Percentiles rank a stretch among this genome's conserved stretches.
These are phyloP conservation scores for Botryosphaeria dothidea DNA, from an alignment of 2,329 filamentous ascomycete genomes.

Conservation along the genomic window DNA sequence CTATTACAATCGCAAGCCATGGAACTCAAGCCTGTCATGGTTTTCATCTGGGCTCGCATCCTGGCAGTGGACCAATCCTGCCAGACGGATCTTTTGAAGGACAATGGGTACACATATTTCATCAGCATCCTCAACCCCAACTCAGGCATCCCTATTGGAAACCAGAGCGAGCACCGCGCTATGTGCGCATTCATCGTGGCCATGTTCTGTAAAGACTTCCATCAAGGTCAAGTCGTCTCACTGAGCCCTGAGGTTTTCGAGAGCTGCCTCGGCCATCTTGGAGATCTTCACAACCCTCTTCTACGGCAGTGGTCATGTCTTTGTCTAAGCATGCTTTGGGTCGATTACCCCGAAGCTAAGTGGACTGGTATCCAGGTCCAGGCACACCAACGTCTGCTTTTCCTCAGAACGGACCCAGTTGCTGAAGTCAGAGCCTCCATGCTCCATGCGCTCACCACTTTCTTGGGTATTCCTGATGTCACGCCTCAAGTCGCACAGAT, in stretches of 20 bases:
- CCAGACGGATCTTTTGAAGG: conserved; percentile 90
- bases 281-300: conserved; percentile 83
- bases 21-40: conserved; percentile 97
- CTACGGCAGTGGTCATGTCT: conserved; percentile 94
- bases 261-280: conserved; percentile 80
- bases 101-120: conserved; percentile 97
- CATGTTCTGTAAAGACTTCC: conserved; percentile 95
- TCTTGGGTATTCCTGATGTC: conserved; percentile 88
- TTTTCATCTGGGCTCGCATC: conserved; percentile 97
- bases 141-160: conserved; percentile 72
- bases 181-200: conserved; percentile 99
- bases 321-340: conserved; percentile 93
- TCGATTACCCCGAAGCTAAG: conserved; percentile 87
- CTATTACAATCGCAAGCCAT: conserved; percentile 90
- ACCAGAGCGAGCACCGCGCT: conserved; percentile 90
- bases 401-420: conserved; percentile 79
- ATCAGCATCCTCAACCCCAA: conserved; percentile 85
- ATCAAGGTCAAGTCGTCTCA: conserved; percentile 87
- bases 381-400: conserved; percentile 78
- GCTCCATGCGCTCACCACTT: conserved; percentile 89
- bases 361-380: conserved; percentile 91
- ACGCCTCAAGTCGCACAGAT: conserved; percentile 89
- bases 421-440: conserved; percentile 93
- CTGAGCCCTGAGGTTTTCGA: conserved; percentile 88
- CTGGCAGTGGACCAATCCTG: conserved; percentile 93